Percentiles rank a stretch among this genome's conserved stretches.
Conservation (phyloP, 345 rosid genomes). For the Rhodamnia argentea region DNA sequence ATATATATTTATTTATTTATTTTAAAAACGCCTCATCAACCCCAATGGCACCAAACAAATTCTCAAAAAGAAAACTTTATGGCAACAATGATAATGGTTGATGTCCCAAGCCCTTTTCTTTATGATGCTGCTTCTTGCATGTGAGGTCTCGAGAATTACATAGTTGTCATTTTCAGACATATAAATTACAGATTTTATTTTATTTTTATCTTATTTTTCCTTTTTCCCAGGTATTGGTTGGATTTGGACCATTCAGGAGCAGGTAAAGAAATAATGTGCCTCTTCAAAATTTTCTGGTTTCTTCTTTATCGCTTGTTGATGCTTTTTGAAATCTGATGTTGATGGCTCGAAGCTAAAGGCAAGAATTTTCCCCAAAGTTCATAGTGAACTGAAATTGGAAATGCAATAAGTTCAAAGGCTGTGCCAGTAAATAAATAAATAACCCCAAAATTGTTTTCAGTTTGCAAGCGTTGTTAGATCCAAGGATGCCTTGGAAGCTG, state of each 20-base stretch:
- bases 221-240: background rate
- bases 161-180: background rate
- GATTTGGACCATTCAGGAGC: background rate
- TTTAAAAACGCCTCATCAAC: background rate
- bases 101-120: background rate
- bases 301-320: background rate
- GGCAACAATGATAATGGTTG: background rate
- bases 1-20: background rate
- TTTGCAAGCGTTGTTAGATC: background rate
- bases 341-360: background rate
- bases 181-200: background rate
- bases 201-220: background rate
- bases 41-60: background rate
- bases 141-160: background rate
- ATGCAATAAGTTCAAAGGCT: background rate
- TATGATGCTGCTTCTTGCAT: background rate
- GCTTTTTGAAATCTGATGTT: background rate
- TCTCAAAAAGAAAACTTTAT: background rate
- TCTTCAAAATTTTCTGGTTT: background rate
- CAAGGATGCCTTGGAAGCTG: background rate
- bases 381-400: background rate
- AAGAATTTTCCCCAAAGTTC: background rate
- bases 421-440: background rate
- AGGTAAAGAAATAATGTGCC: background rate
- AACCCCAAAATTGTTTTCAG: background rate